phyloP scores from a whole-genome alignment of 2,329 filamentous ascomycete genomes.

The Beauveria scarabaeidicola region DNA sequence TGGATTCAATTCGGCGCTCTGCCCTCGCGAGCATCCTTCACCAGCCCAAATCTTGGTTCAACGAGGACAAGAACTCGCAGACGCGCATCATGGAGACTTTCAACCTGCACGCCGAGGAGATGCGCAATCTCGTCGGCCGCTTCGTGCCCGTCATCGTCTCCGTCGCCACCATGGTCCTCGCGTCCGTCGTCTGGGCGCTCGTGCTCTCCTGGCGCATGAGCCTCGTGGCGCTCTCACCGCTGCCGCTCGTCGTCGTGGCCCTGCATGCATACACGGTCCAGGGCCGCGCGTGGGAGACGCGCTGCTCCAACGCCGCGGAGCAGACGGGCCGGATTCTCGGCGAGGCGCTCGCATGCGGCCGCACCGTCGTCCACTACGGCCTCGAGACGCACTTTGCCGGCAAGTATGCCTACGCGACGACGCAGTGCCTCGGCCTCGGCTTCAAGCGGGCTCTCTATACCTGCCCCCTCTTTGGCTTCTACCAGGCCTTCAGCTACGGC shows the following conservation, averaged over 20 bases:
- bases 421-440: conserved; percentile 50
- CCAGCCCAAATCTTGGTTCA: conserved; percentile 75
- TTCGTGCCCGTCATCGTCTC: conserved; percentile 66
- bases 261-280: conserved; percentile 57
- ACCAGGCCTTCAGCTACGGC: conserved; percentile 63
- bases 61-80: conserved; percentile 55
- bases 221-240: conserved; percentile 61
- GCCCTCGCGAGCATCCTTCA: conserved; percentile 62
- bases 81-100: conserved; percentile 60
- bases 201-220: conserved; percentile 71
- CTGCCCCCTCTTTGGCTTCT: conserved; percentile 68
- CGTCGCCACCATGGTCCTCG: conserved; percentile 55
- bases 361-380: conserved; percentile 66
- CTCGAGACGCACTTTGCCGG: conserved; percentile 62
- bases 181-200: conserved; percentile 69
- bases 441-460: conserved; percentile 56
- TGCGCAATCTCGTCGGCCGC: conserved; percentile 70
- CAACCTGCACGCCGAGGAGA: conserved; percentile 78
- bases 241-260: conserved; percentile 58
- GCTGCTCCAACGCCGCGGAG: conserved; percentile 55
- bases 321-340: conserved; percentile 49
- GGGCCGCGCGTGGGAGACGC: conserved; percentile 63
- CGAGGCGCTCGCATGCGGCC: conserved; percentile 72
- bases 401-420: conserved; percentile 50
- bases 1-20: conserved; percentile 59